phyloP scores from a whole-genome alignment of 805 yeast species.

The Yueomyces sp. region DNA sequence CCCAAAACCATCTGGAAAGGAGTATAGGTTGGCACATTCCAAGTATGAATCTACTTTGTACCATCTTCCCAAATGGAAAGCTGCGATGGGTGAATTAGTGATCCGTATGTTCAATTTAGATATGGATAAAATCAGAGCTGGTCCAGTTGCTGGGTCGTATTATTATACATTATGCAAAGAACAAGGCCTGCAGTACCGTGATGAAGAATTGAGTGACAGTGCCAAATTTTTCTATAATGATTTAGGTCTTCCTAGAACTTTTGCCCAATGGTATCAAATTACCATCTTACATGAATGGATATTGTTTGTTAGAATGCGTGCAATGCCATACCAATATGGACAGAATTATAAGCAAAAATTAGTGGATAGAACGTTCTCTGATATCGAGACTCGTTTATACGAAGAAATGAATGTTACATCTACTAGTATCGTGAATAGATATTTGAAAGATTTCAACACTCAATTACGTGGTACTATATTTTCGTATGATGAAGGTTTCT shows the following conservation, averaged over 20 bases:
- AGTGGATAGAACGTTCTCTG: slow-evolving; percentile 78
- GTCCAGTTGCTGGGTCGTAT: slow-evolving; percentile 83
- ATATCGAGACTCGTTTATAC: slow-evolving; percentile 73
- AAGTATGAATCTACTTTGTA: slow-evolving; percentile 27
- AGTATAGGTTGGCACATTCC: slow-evolving; percentile 25
- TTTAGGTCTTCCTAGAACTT: slow-evolving; percentile 68
- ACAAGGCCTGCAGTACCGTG: slow-evolving; percentile 69
- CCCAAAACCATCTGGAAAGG: slow-evolving; percentile 16
- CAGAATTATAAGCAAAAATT: slow-evolving; percentile 83
- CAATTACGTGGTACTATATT: slow-evolving; percentile 83
- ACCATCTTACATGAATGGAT: slow-evolving; percentile 89
- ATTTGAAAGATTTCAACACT: slow-evolving; percentile 78
- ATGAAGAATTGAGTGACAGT: slow-evolving; percentile 54
- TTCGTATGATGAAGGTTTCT: slow-evolving; percentile 86
- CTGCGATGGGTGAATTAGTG: slow-evolving; percentile 50
- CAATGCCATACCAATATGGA: slow-evolving; percentile 84
- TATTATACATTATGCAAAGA: slow-evolving; percentile 79
- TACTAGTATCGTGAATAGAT: slow-evolving; percentile 69
- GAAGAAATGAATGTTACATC: slow-evolving; percentile 78
- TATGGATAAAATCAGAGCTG: slow-evolving; percentile 87
- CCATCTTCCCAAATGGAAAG: slow-evolving; percentile 36
- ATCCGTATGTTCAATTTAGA: slow-evolving; percentile 55
- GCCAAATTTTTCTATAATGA: slow-evolving; percentile 82
- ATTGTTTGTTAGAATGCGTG: slow-evolving; percentile 87
- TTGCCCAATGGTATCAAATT: slow-evolving; percentile 94